phyloP scores from a whole-genome alignment of 176 grass and related monocot species.

The Rhynchospora tenuis region DNA sequence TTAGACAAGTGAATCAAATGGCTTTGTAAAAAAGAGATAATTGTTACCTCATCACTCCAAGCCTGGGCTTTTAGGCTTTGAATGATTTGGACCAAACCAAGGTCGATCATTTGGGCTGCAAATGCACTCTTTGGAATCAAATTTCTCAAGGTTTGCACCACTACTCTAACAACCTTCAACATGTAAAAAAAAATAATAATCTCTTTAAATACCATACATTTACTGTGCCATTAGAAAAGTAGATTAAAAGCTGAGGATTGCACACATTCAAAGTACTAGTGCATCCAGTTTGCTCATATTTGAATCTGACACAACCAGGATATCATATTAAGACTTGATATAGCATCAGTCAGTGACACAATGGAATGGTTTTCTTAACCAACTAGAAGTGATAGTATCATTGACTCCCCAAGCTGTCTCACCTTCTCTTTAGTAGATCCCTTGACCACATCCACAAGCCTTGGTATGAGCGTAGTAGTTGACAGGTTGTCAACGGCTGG shows the following conservation, averaged over 20 bases:
- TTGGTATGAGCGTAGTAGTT: slow-evolving; percentile 82
- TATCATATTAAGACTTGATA: no score
- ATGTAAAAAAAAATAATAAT: slow-evolving; percentile 19
- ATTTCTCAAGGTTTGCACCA: slow-evolving; percentile 76
- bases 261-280: not conserved
- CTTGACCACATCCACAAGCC: slow-evolving; percentile 92
- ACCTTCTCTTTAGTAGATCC: slow-evolving; percentile 98
- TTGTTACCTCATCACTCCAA: slow-evolving; percentile 92
- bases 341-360: no score
- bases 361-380: not conserved
- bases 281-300: not conserved
- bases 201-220: not conserved
- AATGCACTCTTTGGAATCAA: slow-evolving; percentile 74
- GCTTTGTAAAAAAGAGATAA: slow-evolving; percentile 1
- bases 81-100: slow-evolving; percentile 79
- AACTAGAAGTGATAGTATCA: not conserved
- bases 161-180: slow-evolving; percentile 82
- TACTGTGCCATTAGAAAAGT: not conserved
- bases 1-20: not conserved
- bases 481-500: slow-evolving; percentile 81
- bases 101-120: slow-evolving; percentile 96
- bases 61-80: slow-evolving; percentile 95
- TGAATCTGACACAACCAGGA: not conserved
- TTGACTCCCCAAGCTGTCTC: not conserved
- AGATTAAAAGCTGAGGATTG: not conserved